Percentiles rank a stretch among this genome's conserved stretches.
Evolutionary conservation across 2,329 filamentous ascomycete genomes (phyloP).

Genomic region (Aspergillus awamori): DNA sequence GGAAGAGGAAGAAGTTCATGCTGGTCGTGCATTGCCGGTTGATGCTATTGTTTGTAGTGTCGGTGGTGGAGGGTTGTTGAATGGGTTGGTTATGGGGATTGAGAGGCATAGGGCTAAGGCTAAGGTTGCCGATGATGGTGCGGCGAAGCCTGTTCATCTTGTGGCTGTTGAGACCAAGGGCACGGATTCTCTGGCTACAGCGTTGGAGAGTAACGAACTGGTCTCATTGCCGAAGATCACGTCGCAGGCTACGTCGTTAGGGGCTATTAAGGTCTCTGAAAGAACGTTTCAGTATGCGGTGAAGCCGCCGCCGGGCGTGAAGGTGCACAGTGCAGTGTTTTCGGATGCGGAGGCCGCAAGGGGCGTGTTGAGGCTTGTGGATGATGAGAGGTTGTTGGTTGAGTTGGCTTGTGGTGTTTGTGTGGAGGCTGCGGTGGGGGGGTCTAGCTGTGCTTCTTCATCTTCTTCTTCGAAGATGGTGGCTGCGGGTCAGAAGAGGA

Average conservation of each 20-base stretch:
- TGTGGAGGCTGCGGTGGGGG: conserved; percentile 56
- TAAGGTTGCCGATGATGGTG: background rate
- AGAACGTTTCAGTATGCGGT: conserved; percentile 68
- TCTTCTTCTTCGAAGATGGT: conserved; percentile 3
- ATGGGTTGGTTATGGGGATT: conserved; percentile 73
- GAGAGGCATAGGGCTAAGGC: conserved; percentile 44
- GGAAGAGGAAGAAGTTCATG: conserved; percentile 33
- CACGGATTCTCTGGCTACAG: conserved; percentile 69
- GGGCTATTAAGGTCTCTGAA: conserved; percentile 70
- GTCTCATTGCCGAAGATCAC: conserved; percentile 72
- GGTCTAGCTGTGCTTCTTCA: conserved; percentile 23
- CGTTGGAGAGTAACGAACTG: conserved; percentile 57
- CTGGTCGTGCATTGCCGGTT: conserved; percentile 47
- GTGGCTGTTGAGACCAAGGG: conserved; percentile 77
- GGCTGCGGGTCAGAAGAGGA: conserved; percentile 32
- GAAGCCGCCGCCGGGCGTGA: conserved; percentile 47
- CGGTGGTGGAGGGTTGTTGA: conserved; percentile 78
- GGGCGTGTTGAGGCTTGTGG: conserved; percentile 74
- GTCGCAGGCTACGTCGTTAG: conserved; percentile 73
- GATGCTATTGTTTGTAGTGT: conserved; percentile 77
- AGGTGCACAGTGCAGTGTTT: conserved; percentile 65
- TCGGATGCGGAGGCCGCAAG: conserved; percentile 77
- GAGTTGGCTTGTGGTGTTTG: conserved; percentile 85
- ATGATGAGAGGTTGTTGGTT: conserved; percentile 79
- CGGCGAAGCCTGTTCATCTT: conserved; percentile 51